Evolutionary conservation across 768 basidiomycete genomes (phyloP).

Genomic region (Hygrocybe coccinea): DNA sequence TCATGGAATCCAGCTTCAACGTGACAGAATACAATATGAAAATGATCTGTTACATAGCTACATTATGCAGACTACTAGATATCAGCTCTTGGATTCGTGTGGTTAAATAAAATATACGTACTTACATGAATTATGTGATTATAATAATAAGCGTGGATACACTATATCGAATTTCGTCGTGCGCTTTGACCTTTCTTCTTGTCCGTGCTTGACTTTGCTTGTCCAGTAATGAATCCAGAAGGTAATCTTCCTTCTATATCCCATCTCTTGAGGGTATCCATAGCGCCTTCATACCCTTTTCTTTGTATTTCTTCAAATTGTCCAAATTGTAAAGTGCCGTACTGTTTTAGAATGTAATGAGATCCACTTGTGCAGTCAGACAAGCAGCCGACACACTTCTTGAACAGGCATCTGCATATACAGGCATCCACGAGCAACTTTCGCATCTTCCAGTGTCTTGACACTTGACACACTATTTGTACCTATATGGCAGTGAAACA

Average conservation of each 20-base stretch:
- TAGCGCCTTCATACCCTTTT: slow-evolving; percentile 72
- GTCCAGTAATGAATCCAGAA: slow-evolving; percentile 60
- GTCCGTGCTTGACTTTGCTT: slow-evolving; percentile 38
- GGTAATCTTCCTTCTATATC: slow-evolving; percentile 83
- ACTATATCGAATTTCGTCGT: slow-evolving; percentile 65
- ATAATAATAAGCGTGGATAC: too few relatives aligned
- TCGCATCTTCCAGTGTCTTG: slow-evolving; percentile 93
- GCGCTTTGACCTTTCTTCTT: slow-evolving; percentile 73
- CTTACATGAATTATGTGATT: too few relatives aligned
- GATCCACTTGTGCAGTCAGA: neutral
- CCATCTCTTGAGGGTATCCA: slow-evolving; percentile 68
- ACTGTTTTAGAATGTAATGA: slow-evolving; percentile 36
- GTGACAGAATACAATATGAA: too few relatives aligned
- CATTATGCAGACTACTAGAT: too few relatives aligned
- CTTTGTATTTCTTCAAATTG: slow-evolving; percentile 86
- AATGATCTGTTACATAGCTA: too few relatives aligned
- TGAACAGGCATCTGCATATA: slow-evolving; percentile 97
- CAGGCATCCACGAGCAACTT: slow-evolving; percentile 78
- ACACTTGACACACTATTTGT: slow-evolving; percentile 83
- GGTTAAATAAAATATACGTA: too few relatives aligned
- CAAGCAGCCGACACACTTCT: slow-evolving; percentile 46
- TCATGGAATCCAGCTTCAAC: too few relatives aligned
- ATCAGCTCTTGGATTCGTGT: too few relatives aligned
- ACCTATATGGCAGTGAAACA: slow-evolving; percentile 7
- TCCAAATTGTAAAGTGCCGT: slow-evolving; percentile 84